phyloP scores from a whole-genome alignment of 306 rosid genomes.

The Alnus glutinosa region DNA sequence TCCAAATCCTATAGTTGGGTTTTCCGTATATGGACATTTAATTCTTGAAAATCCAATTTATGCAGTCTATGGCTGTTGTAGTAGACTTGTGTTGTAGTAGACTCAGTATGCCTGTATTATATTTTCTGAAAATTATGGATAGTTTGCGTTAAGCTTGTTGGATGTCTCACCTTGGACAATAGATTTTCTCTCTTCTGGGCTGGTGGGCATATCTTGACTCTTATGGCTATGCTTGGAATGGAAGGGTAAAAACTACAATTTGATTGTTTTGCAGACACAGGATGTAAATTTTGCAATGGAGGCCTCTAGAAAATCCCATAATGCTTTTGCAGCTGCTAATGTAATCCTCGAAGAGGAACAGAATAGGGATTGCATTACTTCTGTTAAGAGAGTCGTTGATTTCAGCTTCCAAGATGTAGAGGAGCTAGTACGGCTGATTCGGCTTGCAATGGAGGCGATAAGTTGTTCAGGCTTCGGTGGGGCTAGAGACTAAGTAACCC shows the following conservation, averaged over 20 bases:
- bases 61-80: conserved; percentile 2
- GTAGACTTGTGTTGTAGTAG: conserved; percentile 10
- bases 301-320: conserved; percentile 65
- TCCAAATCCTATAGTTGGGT: not conserved
- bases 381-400: conserved; percentile 63
- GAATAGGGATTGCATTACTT: conserved; percentile 47
- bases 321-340: conserved; percentile 48
- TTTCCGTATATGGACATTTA: conserved; percentile 4
- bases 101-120: conserved; percentile 1
- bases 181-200: conserved; percentile 9
- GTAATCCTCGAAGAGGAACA: conserved; percentile 47
- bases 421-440: conserved; percentile 61
- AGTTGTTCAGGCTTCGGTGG: conserved; percentile 58
- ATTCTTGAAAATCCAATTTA: conserved; percentile 5
- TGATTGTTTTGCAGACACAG: conserved; percentile 56
- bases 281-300: conserved; percentile 67
- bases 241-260: conserved; percentile 21
- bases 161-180: not conserved
- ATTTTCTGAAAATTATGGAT: conserved; percentile 7
- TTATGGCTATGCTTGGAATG: conserved; percentile 13
- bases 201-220: not conserved
- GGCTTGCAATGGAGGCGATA: conserved; percentile 55
- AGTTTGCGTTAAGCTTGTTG: conserved; percentile 25
- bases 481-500: conserved; percentile 58
- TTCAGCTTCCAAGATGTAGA: conserved; percentile 86